Evolutionary conservation across 148 eudicot species (phyloP), one percentile per base, ranked within the genome.

Genomic region (Talinum fruticosum): DNA sequence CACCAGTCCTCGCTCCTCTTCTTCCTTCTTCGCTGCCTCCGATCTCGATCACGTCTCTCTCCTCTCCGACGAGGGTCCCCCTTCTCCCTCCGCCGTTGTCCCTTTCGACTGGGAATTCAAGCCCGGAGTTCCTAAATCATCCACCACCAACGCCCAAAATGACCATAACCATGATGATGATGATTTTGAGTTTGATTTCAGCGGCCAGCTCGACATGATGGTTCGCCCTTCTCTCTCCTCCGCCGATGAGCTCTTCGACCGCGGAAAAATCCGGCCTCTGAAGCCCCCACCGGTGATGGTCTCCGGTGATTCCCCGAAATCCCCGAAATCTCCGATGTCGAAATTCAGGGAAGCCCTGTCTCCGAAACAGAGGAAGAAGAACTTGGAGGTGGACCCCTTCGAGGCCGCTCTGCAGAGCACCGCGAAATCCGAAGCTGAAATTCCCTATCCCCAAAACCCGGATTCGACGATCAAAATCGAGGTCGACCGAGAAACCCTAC

Each of bases 121-220:
- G 73, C 85, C 85, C 5, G 84, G 85, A 2, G 75, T 74, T 13
- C 82, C 88, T 8, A 81, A 82, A 73, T 30, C 65, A 37, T 29
- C 74, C 74, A 45, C 30, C 5, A 23, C 12, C 66, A 18, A 35
- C 19, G 10, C 24, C 33, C 15, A 2, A 1, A 3, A 44, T 28
- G 21, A 5, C 6, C 33, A 24, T 23, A 51, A 14, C 0, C 16
- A 67, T 0, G 80, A 54, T 1, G 54, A 77, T 0, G 53, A 45
- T 21, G 76, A 84, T 57, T 92, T 88, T 62, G 92, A 89, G 14
- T 93, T 93, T 68, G 81, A 88, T 32, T 90, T 90, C 71, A 84
- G 89, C 75, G 88, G 89, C n/a, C 89, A 87, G 14, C 49, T 89
- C 5, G 82, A 86, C 44, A 38, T 29, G 73, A 76, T 81, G 81